These are phyloP conservation scores for Phytopythium ostracodes DNA, from an alignment of 352 stramenopile species.

Conservation along the genomic window DNA sequence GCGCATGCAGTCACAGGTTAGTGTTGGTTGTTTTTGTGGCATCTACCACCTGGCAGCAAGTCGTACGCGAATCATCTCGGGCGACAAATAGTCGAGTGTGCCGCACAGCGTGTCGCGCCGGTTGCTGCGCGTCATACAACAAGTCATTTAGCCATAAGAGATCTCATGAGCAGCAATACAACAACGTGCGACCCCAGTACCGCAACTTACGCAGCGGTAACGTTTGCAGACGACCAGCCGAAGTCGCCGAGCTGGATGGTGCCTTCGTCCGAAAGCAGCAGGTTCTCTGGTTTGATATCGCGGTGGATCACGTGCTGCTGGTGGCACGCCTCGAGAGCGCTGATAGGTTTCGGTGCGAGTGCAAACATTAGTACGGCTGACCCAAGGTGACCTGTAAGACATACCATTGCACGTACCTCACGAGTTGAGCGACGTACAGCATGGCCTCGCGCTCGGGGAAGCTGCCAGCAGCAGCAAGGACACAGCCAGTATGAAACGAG, in stretches of 20 bases:
- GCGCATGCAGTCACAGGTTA: not conserved
- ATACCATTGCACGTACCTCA: conserved; percentile 31
- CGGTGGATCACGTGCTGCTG: conserved; percentile 88
- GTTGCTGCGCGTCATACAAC: conserved; percentile 26
- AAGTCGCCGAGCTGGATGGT: conserved; percentile 99
- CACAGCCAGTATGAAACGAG: too few species aligned
- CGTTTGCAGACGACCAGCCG: conserved; percentile 95
- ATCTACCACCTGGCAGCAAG: not conserved
- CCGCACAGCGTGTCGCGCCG: conserved; percentile 97
- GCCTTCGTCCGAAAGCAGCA: conserved; percentile 83
- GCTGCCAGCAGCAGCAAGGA: conserved; percentile 11
- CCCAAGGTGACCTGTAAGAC: not conserved
- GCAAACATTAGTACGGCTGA: not conserved
- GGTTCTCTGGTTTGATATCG: conserved; percentile 96
- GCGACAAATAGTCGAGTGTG: conserved; percentile 99
- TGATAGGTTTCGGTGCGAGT: conserved; percentile 7
- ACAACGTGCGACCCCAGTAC: too few species aligned
- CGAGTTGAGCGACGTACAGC: conserved; percentile 66
- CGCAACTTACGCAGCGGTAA: conserved; percentile 66
- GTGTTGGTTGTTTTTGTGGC: not conserved
- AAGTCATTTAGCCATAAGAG: not conserved
- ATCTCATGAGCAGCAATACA: too few species aligned
- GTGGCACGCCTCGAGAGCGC: conserved; percentile 64
- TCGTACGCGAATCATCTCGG: conserved; percentile 97
- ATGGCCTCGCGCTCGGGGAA: conserved; percentile 65